Evolutionary conservation across 371 early-diverging fungal species (phyloP).

Genomic region (Syncephalastrum racemosum): DNA sequence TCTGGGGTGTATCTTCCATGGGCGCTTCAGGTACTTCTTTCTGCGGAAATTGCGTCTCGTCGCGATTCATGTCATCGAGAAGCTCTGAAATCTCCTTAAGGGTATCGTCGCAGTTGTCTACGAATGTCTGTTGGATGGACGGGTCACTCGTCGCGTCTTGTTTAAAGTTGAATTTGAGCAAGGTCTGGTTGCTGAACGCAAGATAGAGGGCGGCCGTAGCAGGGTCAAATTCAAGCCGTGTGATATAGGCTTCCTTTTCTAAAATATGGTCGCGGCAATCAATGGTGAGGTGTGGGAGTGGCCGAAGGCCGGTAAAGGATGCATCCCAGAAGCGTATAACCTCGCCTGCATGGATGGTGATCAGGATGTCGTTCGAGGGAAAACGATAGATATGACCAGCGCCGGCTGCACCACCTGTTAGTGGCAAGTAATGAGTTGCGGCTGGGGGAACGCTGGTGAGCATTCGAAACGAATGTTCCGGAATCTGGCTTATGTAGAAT

Average conservation of each 20-base stretch:
- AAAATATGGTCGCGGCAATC: conserved; percentile 17
- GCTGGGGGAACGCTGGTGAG: conserved; percentile 15
- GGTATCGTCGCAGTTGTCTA: conserved; percentile 35
- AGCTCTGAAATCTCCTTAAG: conserved; percentile 37
- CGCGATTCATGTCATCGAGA: conserved; percentile 32
- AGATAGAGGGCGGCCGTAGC: conserved; percentile 27
- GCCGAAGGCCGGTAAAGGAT: conserved; percentile 44
- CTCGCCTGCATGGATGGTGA: conserved; percentile 48
- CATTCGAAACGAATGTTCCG: conserved; percentile 21
- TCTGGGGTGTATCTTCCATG: not conserved
- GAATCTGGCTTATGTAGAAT: conserved; percentile 29
- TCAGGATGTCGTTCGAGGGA: conserved; percentile 45
- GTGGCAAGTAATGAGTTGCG: conserved; percentile 39
- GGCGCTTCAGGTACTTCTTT: conserved; percentile 2
- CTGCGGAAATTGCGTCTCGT: not conserved
- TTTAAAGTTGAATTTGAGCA: conserved; percentile 25
- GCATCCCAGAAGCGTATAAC: conserved; percentile 60
- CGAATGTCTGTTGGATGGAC: conserved; percentile 16
- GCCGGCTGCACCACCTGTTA: conserved; percentile 47
- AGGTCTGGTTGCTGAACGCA: conserved; percentile 39
- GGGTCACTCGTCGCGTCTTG: not conserved
- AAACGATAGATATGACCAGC: conserved; percentile 44
- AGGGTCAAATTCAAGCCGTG: conserved; percentile 39
- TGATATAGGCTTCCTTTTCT: conserved; percentile 22
- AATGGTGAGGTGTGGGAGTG: conserved; percentile 48